Base-by-base conservation (phyloP, 192 early-diverging fungal species). In the Oehlia diaphana region DNA sequence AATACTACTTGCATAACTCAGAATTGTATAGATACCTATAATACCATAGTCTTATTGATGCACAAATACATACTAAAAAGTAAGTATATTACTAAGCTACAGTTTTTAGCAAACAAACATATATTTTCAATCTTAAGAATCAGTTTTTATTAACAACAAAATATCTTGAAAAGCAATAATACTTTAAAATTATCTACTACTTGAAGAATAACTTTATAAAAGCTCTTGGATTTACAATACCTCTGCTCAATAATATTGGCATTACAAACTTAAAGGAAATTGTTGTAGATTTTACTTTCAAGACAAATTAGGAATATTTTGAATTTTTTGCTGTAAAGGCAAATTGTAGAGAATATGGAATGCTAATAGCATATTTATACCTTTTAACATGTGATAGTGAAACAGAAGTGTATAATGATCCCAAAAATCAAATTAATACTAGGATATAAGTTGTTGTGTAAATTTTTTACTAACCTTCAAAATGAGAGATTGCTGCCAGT, bases 401-500 rank as follows among this genome's bases (percentile, higher is more conserved):
- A 1, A 31, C 8, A 14, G 14, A 28, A 33, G 10, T 28, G 31
- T 35, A 33, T 14, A 12, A 74, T 19, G 33, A 76, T 76, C 19
- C 62, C 31, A 76, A 42, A 23, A 76, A 76, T 39, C 26, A 26
- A 64, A 76, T 76, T n/a, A 63, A 76, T 7, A 39, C n/a, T n/a
- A 4, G 14, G 42, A n/a, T n/a, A n/a, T n/a, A n/a, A n/a, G n/a
- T n/a, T n/a, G n/a, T n/a, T n/a, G 47, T 23, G 14, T 12, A 26
- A 73, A 73, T 73, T 73, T 21, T 73, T 73, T 26, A 26, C 2
- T 9, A 21, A 4, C 2, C n/a, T 73, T 26, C 5, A n/a, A 2
- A 21, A 26, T 9, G 5, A 31, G 2, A 44, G n/a, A 31, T 21
- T 73, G 9, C 31, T 73, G 31, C 72, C 72, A 10, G 61, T 12